Evolutionary conservation across 2,329 filamentous ascomycete genomes (phyloP).

Genomic region (Microcera coccophila): DNA sequence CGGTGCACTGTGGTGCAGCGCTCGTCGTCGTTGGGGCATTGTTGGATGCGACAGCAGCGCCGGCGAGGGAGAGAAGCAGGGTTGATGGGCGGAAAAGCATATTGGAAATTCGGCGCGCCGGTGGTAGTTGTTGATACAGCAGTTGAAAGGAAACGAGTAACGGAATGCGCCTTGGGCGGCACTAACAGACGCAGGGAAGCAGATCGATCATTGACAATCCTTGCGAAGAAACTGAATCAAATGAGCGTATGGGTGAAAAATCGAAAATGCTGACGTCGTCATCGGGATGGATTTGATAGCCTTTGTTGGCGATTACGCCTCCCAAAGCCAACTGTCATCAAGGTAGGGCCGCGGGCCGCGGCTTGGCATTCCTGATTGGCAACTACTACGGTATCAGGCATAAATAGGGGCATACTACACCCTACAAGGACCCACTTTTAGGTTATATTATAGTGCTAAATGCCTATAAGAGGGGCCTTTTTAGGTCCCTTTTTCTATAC

Average conservation of each 20-base stretch:
- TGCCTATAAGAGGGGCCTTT: too few relatives aligned
- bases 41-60: constrained; percentile 31
- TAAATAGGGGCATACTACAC: not conserved
- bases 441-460: too few relatives aligned
- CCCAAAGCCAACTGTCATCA: constrained; percentile 14
- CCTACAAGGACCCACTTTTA: not conserved
- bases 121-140: not conserved
- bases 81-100: constrained; percentile 29
- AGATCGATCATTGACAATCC: constrained; percentile 6
- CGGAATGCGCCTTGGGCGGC: constrained; percentile 8
- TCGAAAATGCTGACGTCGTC: not conserved
- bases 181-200: constrained; percentile 1
- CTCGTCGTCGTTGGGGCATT: constrained; percentile 40
- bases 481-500: too few relatives aligned
- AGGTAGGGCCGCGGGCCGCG: constrained; percentile 7
- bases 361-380: constrained; percentile 3
- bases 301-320: constrained; percentile 7
- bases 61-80: constrained; percentile 36
- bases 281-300: not conserved
- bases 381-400: too few relatives aligned
- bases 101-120: constrained; percentile 2
- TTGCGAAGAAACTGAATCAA: constrained; percentile 3
- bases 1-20: constrained; percentile 50
- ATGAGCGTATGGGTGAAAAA: constrained; percentile 7
- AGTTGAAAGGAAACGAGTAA: not conserved